These are phyloP conservation scores for Cucurbita moschata DNA, from an alignment of 306 rosid species.

Conservation along the genomic window DNA sequence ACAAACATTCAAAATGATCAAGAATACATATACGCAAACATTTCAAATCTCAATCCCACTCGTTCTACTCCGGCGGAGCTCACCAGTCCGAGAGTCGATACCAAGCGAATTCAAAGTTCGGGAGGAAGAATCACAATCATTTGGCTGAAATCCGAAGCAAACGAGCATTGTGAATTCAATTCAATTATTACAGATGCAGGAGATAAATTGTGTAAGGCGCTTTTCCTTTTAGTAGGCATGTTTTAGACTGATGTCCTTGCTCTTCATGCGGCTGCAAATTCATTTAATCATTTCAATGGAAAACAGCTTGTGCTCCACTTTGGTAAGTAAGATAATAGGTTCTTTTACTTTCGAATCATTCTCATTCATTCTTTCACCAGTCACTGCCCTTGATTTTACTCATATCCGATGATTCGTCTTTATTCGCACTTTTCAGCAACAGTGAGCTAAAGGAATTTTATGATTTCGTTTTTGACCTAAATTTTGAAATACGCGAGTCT, in stretches of 20 bases:
- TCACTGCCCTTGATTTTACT: neutral
- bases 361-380: neutral
- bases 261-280: too few relatives aligned
- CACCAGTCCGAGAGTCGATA: neutral
- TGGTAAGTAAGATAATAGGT: neutral
- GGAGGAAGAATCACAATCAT: neutral
- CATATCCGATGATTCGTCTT: neutral
- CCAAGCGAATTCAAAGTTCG: neutral
- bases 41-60: neutral
- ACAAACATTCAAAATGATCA: neutral
- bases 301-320: slow-evolving; percentile 4
- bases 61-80: neutral
- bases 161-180: neutral
- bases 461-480: neutral
- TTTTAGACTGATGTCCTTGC: neutral
- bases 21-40: neutral
- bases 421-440: neutral
- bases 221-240: neutral
- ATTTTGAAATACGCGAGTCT: neutral
- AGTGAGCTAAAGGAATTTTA: neutral
- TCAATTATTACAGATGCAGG: neutral
- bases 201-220: neutral
- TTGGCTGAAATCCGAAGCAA: neutral
- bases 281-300: slow-evolving; percentile 3
- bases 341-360: neutral